phyloP scores from a whole-genome alignment of 148 eudicot genomes.

The Spergularia marina region DNA sequence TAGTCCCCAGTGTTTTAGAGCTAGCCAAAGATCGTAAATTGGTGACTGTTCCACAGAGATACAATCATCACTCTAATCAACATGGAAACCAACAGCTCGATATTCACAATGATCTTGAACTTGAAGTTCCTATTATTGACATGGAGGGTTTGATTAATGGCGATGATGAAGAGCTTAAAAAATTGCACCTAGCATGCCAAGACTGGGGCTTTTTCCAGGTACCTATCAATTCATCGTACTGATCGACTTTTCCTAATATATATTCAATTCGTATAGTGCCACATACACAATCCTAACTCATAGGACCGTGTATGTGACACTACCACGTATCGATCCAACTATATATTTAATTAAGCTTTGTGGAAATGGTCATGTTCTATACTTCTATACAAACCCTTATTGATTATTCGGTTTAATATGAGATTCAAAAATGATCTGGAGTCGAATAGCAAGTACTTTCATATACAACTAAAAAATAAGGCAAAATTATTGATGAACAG shows the following conservation, averaged over 20 bases:
- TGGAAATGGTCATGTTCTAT: too few relatives aligned
- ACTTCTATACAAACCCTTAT: too few relatives aligned
- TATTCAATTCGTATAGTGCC: background rate
- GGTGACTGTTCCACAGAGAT: constrained; percentile 17
- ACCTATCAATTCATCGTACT: too few relatives aligned
- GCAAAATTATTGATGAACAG: background rate
- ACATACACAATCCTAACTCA: too few relatives aligned
- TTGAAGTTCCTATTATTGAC: constrained; percentile 28
- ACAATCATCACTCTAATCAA: background rate
- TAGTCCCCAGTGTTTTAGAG: constrained; percentile 34
- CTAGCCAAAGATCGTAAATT: constrained; percentile 7
- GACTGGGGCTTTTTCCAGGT: constrained; percentile 47
- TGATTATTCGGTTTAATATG: too few relatives aligned
- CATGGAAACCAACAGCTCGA: background rate
- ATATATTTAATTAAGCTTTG: too few relatives aligned
- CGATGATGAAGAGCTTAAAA: constrained; percentile 23
- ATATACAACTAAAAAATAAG: too few relatives aligned
- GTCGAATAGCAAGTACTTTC: too few relatives aligned
- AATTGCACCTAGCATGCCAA: constrained; percentile 29
- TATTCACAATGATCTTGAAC: background rate
- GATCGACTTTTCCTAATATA: background rate
- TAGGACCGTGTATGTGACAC: too few relatives aligned
- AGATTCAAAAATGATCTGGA: too few relatives aligned
- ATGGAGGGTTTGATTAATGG: constrained; percentile 24
- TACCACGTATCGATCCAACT: too few relatives aligned